These are phyloP conservation scores for Dryas alaskensis DNA, from an alignment of 306 rosid genomes.

Conservation along the genomic window DNA sequence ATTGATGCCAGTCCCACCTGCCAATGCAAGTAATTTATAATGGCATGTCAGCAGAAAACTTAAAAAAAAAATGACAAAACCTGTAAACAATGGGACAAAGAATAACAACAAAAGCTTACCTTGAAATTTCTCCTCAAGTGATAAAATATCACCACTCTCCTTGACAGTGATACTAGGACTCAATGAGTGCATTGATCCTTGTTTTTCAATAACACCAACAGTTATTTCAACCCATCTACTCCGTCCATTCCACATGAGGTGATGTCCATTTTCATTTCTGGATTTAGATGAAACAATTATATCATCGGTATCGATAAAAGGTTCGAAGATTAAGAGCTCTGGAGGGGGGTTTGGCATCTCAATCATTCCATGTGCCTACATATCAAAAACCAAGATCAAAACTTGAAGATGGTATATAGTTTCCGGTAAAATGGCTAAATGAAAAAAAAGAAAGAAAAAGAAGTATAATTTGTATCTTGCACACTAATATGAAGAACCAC, in stretches of 20 bases:
- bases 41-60: neutral
- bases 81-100: conserved; percentile 8
- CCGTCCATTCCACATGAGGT: conserved; percentile 71
- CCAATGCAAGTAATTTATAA: conserved; percentile 12
- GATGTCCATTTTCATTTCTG: conserved; percentile 41
- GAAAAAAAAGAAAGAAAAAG: too few relatives aligned
- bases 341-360: conserved; percentile 97
- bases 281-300: conserved; percentile 58
- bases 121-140: conserved; percentile 96
- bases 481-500: neutral
- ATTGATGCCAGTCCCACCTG: conserved; percentile 99
- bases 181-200: conserved; percentile 76
- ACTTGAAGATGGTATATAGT: neutral
- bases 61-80: conserved; percentile 1
- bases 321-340: conserved; percentile 76
- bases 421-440: conserved; percentile 11
- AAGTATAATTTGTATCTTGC: neutral
- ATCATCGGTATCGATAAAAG: conserved; percentile 92
- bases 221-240: conserved; percentile 98
- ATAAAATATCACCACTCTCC: conserved; percentile 91
- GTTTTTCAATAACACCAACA: conserved; percentile 80
- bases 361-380: conserved; percentile 75
- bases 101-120: conserved; percentile 39
- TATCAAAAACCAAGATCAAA: conserved; percentile 23
- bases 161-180: conserved; percentile 92